These are phyloP conservation scores for Austroboletus niveus DNA, from an alignment of 1,284 basidiomycete species.

Conservation along the genomic window DNA sequence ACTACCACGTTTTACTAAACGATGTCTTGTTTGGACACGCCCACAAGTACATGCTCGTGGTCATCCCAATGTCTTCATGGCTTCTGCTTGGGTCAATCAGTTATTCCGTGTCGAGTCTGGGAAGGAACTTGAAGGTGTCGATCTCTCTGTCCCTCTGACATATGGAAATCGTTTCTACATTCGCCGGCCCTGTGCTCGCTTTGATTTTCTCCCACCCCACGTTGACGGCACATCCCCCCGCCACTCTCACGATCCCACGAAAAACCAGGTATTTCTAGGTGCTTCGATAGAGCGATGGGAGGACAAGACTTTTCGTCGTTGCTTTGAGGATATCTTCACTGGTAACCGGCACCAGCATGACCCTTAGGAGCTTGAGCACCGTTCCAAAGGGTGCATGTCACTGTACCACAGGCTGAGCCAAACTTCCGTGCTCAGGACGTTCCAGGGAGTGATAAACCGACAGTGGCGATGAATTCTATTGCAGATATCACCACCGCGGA, in stretches of 20 bases:
- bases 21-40: slow-evolving; percentile 57
- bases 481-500: slow-evolving; percentile 54
- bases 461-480: background rate
- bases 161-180: slow-evolving; percentile 87
- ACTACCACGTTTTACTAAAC: background rate
- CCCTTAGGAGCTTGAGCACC: slow-evolving; percentile 62
- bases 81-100: slow-evolving; percentile 60
- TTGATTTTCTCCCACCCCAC: slow-evolving; percentile 72
- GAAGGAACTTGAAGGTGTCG: slow-evolving; percentile 49
- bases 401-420: slow-evolving; percentile 61
- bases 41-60: slow-evolving; percentile 71
- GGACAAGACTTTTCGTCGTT: slow-evolving; percentile 64
- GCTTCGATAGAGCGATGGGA: slow-evolving; percentile 87
- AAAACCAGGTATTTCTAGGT: slow-evolving; percentile 38
- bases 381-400: slow-evolving; percentile 60
- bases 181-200: slow-evolving; percentile 68
- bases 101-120: slow-evolving; percentile 51
- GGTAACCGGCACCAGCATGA: slow-evolving; percentile 73
- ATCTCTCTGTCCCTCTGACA: slow-evolving; percentile 64
- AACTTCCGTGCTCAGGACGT: slow-evolving; percentile 73
- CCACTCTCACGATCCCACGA: background rate
- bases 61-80: slow-evolving; percentile 70
- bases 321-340: slow-evolving; percentile 64
- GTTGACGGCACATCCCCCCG: slow-evolving; percentile 57
- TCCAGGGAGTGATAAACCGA: slow-evolving; percentile 52